Evolutionary conservation across 2,329 filamentous ascomycete species (phyloP).

Genomic region (Aureobasidium melanogenum): DNA sequence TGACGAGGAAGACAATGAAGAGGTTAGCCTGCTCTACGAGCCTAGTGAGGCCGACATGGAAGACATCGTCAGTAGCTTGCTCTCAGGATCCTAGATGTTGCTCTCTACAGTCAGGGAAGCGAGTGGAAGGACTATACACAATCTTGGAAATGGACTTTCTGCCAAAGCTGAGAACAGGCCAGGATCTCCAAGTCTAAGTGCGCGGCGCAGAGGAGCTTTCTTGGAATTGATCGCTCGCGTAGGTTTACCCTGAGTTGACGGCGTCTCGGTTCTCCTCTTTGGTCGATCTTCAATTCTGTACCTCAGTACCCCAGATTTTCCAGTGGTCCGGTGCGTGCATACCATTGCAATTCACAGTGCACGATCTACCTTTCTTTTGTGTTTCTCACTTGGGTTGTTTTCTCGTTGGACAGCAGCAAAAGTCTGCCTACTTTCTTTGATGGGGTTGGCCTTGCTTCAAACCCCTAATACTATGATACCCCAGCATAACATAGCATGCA

Average conservation of each 20-base stretch:
- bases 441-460: not conserved
- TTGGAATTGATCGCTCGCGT: not conserved
- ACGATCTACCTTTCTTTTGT: not conserved
- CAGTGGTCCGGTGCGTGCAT: not conserved
- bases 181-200: not conserved
- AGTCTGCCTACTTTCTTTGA: not conserved
- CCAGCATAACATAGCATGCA: not conserved
- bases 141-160: not conserved
- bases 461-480: not conserved
- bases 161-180: not conserved
- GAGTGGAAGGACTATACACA: not conserved
- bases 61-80: not conserved
- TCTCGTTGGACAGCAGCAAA: not conserved
- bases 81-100: not conserved
- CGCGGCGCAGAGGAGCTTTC: not conserved
- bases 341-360: not conserved
- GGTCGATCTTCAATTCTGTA: conserved; percentile 2
- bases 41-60: not conserved
- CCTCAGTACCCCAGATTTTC: not conserved
- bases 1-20: not conserved
- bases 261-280: conserved; percentile 3
- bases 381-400: not conserved
- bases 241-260: not conserved
- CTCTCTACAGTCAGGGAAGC: not conserved
- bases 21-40: not conserved